Evolutionary conservation across 1,139 yeast species (phyloP), one percentile per base, ranked within the genome.

Genomic region (Candida tetrigidarum): DNA sequence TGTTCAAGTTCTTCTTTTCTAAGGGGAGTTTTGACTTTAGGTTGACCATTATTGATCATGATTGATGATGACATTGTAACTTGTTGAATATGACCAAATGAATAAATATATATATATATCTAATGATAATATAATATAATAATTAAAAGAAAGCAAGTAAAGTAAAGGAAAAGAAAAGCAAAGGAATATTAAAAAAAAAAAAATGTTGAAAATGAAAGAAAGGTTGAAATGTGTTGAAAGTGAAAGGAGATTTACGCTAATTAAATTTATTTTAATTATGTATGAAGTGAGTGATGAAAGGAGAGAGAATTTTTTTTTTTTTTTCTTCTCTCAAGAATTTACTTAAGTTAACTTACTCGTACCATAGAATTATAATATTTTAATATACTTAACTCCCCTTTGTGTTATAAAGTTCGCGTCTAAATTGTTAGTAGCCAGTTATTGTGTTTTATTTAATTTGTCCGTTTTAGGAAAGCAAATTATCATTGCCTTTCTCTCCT

Each of bases 1-100:
- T 71, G 66, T 51, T 74, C 80, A 46, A 74, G 60, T 48, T 74
- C 80, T 47, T 74, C 79, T 55, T 73, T 74, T 49, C 67, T 67
- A 53, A 74, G 63, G 9, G 76, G 71, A 3, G 76, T 68, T 50
- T 69, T 69, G 11, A 44, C 39, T 32, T 50, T 47, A 12, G 40
- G 34, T 16, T 42, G 45, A 5, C 48, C 47, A 36, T 40, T 39
- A n/a, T 36, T 19, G 19, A 27, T 34, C 10, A 30, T 25, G 15
- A 35, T 25, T 8, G 35, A n/a, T 25, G 42, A 26, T 16, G 32
- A 18, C 18, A 22, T 38, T 4, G 14, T 22, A 12, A 14, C 15
- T 22, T 26, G 8, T 32, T 26, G 22, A 11, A 37, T 16, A 16
- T 18, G 16, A 20, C 19, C 25, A 9, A 25, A 19, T 32, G 26